These are phyloP conservation scores for Coemansia sp. DNA, from an alignment of 192 early-diverging fungal species.

Conservation along the genomic window DNA sequence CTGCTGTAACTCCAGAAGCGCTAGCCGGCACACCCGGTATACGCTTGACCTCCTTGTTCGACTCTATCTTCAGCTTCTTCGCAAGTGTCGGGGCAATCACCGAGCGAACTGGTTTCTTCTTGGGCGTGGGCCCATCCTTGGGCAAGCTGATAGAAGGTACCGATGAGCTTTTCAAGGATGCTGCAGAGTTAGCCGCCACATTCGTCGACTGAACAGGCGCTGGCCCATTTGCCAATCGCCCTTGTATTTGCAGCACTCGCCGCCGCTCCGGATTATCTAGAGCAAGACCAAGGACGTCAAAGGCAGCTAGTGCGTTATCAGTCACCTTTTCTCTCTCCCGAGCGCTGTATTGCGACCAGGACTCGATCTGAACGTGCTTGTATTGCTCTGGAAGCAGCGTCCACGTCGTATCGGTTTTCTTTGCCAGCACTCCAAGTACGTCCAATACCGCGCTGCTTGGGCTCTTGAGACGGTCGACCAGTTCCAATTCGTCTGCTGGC, in stretches of 20 bases:
- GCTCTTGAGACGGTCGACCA: slow-evolving; percentile 23
- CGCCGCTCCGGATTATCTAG: slow-evolving; percentile 55
- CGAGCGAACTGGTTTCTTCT: slow-evolving; percentile 41
- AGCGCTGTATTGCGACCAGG: slow-evolving; percentile 57
- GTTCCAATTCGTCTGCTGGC: slow-evolving; percentile 18
- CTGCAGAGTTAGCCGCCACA: neutral
- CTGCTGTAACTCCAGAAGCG: neutral
- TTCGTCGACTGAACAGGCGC: neutral
- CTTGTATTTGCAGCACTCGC: slow-evolving; percentile 16
- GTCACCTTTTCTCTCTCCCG: slow-evolving; percentile 43
- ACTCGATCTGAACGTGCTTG: slow-evolving; percentile 56
- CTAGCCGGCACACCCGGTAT: neutral
- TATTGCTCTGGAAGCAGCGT: slow-evolving; percentile 55
- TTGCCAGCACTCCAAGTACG: slow-evolving; percentile 11
- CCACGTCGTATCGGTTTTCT: slow-evolving; percentile 37
- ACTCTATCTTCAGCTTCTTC: slow-evolving; percentile 17
- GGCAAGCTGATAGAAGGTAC: slow-evolving; percentile 16
- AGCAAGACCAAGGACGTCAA: slow-evolving; percentile 56
- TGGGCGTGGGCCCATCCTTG: slow-evolving; percentile 20
- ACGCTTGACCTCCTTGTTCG: slow-evolving; percentile 14
- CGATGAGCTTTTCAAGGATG: slow-evolving; percentile 4
- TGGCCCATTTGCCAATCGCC: slow-evolving; percentile 6
- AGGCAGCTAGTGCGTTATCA: slow-evolving; percentile 54
- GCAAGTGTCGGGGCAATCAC: slow-evolving; percentile 34
- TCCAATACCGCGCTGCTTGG: slow-evolving; percentile 24